Conservation (phyloP, 1,284 basidiomycete genomes). For the Trichosporon ovoides region DNA sequence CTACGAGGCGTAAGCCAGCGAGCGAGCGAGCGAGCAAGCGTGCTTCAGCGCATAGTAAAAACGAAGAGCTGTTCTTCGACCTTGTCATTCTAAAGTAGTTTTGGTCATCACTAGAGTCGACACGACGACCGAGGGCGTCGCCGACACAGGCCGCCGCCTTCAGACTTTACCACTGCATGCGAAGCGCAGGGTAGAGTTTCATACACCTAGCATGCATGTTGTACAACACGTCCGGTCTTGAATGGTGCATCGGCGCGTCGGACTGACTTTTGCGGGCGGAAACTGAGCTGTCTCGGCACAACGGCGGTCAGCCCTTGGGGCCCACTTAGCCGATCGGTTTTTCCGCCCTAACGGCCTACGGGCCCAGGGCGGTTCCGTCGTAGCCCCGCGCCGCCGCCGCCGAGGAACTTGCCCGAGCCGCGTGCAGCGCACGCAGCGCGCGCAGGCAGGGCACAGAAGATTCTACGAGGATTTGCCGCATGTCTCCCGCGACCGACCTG, state of each 20-base stretch:
- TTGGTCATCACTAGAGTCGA: neutral
- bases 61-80: neutral
- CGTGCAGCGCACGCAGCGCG: no score
- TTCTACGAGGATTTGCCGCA: no score
- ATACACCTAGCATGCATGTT: slow-evolving; percentile 23
- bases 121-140: neutral
- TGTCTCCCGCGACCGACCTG: no score
- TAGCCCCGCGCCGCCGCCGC: no score
- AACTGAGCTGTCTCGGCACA: neutral
- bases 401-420: no score
- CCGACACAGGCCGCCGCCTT: slow-evolving; percentile 6
- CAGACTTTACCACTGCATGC: slow-evolving; percentile 6
- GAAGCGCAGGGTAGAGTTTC: slow-evolving; percentile 9
- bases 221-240: slow-evolving; percentile 13
- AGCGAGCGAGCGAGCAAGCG: neutral
- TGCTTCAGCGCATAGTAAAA: neutral
- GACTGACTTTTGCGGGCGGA: neutral
- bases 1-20: slow-evolving; percentile 19
- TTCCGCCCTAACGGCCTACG: no score
- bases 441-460: no score
- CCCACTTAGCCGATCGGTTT: slow-evolving; percentile 3
- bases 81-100: neutral
- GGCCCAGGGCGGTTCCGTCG: no score
- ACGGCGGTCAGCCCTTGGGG: neutral
- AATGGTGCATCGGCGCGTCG: neutral